phyloP scores from a whole-genome alignment of 129 eudicot species.

The Erigeron canadensis region DNA sequence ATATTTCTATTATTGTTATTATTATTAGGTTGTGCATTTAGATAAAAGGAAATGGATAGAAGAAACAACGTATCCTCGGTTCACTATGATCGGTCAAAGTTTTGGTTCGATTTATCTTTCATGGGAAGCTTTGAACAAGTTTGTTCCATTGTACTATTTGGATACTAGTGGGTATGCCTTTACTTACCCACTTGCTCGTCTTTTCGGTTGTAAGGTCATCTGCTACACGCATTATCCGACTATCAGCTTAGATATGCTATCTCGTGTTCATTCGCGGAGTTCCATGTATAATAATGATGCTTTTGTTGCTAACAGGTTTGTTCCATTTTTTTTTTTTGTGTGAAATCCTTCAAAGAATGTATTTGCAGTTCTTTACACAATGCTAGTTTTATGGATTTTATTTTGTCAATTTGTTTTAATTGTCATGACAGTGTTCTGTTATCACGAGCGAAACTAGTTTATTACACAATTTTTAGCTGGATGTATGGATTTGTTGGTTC shows the following conservation, averaged over 20 bases:
- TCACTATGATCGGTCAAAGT: slow-evolving; percentile 98
- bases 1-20: no score
- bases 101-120: slow-evolving; percentile 86
- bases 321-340: slow-evolving; percentile 16
- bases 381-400: slow-evolving; percentile 1
- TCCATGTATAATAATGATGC: slow-evolving; percentile 87
- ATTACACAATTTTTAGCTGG: slow-evolving; percentile 82
- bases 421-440: slow-evolving; percentile 56
- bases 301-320: slow-evolving; percentile 78
- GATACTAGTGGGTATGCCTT: slow-evolving; percentile 99
- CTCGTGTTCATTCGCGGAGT: slow-evolving; percentile 72
- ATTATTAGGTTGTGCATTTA: slow-evolving; percentile 75
- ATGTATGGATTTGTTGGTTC: slow-evolving; percentile 95
- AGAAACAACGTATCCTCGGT: slow-evolving; percentile 86
- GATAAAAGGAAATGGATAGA: slow-evolving; percentile 86
- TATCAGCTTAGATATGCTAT: slow-evolving; percentile 91
- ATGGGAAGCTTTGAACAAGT: slow-evolving; percentile 87
- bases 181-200: slow-evolving; percentile 82
- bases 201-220: slow-evolving; percentile 91
- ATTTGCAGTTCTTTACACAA: neutral
- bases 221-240: slow-evolving; percentile 98
- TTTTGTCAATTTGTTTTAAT: neutral
- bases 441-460: slow-evolving; percentile 74
- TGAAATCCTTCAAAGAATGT: neutral
- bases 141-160: slow-evolving; percentile 67